A percentile compares a stretch with the other conserved stretches of the same genome.
phyloP scores from a whole-genome alignment of 2,329 filamentous ascomycete genomes.

The Magnaporthales sp. region DNA sequence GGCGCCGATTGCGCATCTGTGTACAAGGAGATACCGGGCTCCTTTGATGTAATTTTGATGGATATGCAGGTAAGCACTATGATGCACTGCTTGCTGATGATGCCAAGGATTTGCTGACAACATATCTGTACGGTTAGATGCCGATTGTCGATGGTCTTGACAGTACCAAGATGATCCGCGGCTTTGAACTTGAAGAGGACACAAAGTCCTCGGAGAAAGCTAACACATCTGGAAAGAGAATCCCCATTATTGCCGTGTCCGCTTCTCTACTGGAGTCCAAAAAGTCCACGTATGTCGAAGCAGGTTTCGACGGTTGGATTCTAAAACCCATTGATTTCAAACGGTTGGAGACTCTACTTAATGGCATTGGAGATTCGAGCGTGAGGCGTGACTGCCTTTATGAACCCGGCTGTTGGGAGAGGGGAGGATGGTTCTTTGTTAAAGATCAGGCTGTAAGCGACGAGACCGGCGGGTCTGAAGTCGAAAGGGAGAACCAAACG shows the following conservation, averaged over 20 bases:
- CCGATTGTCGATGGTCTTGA: slow-evolving; percentile 79
- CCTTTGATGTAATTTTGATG: slow-evolving; percentile 79
- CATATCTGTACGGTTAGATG: slow-evolving; percentile 54
- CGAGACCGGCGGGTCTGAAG: neutral
- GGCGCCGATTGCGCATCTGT: slow-evolving; percentile 73
- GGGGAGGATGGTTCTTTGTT: slow-evolving; percentile 69
- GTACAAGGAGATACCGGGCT: slow-evolving; percentile 52
- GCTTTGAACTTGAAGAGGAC: slow-evolving; percentile 46
- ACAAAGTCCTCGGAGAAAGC: slow-evolving; percentile 13
- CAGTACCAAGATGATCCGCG: slow-evolving; percentile 76
- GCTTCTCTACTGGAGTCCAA: slow-evolving; percentile 70
- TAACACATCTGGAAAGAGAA: slow-evolving; percentile 29
- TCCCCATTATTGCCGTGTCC: slow-evolving; percentile 81
- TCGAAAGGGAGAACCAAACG: neutral
- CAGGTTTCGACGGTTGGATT: slow-evolving; percentile 87
- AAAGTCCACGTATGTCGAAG: slow-evolving; percentile 59
- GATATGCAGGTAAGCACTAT: slow-evolving; percentile 83
- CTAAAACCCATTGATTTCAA: slow-evolving; percentile 81
- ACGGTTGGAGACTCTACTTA: slow-evolving; percentile 59
- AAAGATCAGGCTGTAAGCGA: neutral
- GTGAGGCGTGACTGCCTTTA: slow-evolving; percentile 58
- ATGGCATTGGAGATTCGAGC: slow-evolving; percentile 56
- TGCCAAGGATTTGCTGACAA: neutral
- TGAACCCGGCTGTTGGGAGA: slow-evolving; percentile 65
- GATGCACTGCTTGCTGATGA: neutral